A percentile compares a stretch with the other conserved stretches of the same genome.
Evolutionary conservation across 129 eudicot species (phyloP).

Genomic region (Glebionis coronaria): DNA sequence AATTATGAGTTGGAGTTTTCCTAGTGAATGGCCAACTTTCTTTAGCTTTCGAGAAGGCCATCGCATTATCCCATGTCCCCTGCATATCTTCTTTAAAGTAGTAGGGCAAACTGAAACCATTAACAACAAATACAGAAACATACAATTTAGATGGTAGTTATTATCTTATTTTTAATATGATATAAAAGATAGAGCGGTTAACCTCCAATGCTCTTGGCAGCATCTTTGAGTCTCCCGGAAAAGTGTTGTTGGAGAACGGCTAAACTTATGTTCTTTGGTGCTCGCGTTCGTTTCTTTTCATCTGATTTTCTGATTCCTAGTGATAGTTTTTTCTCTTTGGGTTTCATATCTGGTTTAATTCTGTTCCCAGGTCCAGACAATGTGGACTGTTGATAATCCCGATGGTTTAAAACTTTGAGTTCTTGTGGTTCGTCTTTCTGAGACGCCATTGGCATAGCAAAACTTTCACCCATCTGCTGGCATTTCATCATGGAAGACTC

Average conservation of each 20-base stretch:
- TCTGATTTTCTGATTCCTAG: constrained; percentile 27
- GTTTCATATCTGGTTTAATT: constrained; percentile 20
- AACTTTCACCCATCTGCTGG: constrained; percentile 53
- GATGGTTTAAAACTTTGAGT: constrained; percentile 41
- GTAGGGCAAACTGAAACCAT: constrained; percentile 53
- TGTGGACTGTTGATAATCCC: constrained; percentile 13
- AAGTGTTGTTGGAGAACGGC: constrained; percentile 60
- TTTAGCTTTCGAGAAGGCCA: constrained; percentile 77
- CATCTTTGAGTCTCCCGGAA: constrained; percentile 69
- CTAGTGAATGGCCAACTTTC: constrained; percentile 62
- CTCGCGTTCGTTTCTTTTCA: constrained; percentile 37
- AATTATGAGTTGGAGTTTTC: constrained; percentile 58
- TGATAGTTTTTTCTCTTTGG: constrained; percentile 30
- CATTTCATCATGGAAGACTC: constrained; percentile 45
- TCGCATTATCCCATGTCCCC: constrained; percentile 61
- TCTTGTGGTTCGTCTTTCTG: constrained; percentile 57
- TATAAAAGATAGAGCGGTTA: no score
- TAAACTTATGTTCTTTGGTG: constrained; percentile 50
- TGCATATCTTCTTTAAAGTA: constrained; percentile 73
- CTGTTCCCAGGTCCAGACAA: constrained; percentile 24
- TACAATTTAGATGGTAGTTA: no score
- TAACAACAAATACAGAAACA: not conserved
- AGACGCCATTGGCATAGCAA: constrained; percentile 37
- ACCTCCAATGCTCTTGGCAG: constrained; percentile 54
- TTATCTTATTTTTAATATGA: no score